Evolutionary conservation across 2,329 filamentous ascomycete species (phyloP).

Genomic region (Alternaria sp.): DNA sequence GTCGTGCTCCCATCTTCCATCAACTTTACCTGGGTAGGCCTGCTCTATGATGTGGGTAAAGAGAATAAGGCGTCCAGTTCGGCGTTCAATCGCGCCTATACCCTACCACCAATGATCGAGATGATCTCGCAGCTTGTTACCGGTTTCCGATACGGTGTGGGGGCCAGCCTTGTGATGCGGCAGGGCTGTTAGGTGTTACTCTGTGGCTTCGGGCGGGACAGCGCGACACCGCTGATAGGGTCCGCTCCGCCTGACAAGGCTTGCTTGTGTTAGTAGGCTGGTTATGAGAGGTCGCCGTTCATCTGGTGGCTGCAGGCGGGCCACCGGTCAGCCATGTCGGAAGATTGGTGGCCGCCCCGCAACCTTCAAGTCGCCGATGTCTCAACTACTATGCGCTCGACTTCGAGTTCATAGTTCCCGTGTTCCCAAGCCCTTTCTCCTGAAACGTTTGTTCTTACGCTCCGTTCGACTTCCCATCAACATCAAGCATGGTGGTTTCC

Average conservation of each 20-base stretch:
- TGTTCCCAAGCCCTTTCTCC: not conserved
- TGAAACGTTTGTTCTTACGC: not conserved
- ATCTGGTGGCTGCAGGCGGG: not conserved
- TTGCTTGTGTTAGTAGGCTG: not conserved
- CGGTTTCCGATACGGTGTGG: not conserved
- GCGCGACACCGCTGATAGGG: not conserved
- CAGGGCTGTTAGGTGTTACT: not conserved
- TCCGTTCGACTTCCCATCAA: not conserved
- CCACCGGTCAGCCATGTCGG: not conserved
- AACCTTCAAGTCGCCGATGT: not conserved
- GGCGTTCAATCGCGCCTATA: not conserved
- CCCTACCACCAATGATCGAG: not conserved
- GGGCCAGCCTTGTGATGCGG: not conserved
- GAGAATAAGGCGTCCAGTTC: not conserved
- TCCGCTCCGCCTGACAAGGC: not conserved
- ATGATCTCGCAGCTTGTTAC: not conserved
- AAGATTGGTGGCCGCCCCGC: not conserved
- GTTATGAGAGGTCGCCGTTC: not conserved
- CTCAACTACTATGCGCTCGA: not conserved
- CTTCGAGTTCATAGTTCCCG: not conserved
- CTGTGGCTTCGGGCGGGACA: not conserved
- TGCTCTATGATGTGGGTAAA: not conserved
- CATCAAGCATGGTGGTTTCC: not conserved
- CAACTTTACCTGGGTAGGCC: not conserved
- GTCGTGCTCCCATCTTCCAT: not conserved